These are phyloP conservation scores for Allantophomopsis cytisporea DNA, from an alignment of 2,329 filamentous ascomycete genomes.

Conservation along the genomic window DNA sequence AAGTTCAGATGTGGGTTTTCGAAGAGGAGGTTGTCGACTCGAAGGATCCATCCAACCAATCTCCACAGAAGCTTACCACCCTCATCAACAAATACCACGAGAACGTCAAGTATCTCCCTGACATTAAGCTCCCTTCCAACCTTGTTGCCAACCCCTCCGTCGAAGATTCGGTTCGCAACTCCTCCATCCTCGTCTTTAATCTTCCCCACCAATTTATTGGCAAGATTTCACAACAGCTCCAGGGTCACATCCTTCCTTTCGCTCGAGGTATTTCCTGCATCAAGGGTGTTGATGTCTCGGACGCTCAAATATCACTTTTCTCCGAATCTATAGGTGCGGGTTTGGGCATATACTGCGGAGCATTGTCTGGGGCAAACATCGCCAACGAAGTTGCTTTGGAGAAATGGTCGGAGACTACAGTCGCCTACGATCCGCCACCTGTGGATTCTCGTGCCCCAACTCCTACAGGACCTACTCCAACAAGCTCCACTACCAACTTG, in stretches of 20 bases:
- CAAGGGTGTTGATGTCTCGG: slow-evolving; percentile 90
- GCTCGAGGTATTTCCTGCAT: slow-evolving; percentile 94
- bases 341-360: slow-evolving; percentile 91
- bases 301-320: slow-evolving; percentile 77
- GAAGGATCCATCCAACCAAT: slow-evolving; percentile 58
- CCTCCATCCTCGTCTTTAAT: slow-evolving; percentile 91
- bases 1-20: slow-evolving; percentile 98
- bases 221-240: slow-evolving; percentile 70
- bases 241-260: slow-evolving; percentile 81
- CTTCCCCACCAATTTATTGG: slow-evolving; percentile 92
- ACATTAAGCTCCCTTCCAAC: slow-evolving; percentile 70
- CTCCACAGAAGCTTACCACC: slow-evolving; percentile 74
- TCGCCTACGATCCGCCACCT: slow-evolving; percentile 86
- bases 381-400: slow-evolving; percentile 88
- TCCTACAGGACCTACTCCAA: slow-evolving; percentile 35
- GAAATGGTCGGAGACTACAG: slow-evolving; percentile 94
- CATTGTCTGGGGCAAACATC: slow-evolving; percentile 91
- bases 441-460: slow-evolving; percentile 74
- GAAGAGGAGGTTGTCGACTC: slow-evolving; percentile 77
- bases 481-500: slow-evolving; percentile 31
- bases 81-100: slow-evolving; percentile 90
- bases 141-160: slow-evolving; percentile 74
- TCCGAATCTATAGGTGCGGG: slow-evolving; percentile 88
- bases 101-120: slow-evolving; percentile 96
- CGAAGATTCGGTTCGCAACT: slow-evolving; percentile 65